Evolutionary conservation across 805 yeast genomes (phyloP).

Genomic region (Peterozyma xylosa): DNA sequence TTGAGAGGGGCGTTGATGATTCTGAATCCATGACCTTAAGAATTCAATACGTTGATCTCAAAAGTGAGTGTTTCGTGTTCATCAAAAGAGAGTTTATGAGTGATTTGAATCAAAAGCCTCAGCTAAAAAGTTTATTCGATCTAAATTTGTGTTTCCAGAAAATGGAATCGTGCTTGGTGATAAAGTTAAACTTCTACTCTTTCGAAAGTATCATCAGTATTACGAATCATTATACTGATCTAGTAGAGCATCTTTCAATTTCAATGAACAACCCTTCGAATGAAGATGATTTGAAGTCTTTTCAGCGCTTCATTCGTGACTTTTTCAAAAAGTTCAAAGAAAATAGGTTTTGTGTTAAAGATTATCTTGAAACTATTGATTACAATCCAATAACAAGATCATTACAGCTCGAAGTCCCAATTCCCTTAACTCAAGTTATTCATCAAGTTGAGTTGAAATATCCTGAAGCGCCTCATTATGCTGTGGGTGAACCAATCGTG

Average conservation of each 20-base stretch:
- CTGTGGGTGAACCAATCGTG: conserved; percentile 59
- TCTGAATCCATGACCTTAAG: conserved; percentile 32
- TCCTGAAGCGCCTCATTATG: conserved; percentile 32
- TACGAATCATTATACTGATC: not conserved
- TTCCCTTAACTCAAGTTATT: conserved; percentile 53
- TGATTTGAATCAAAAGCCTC: conserved; percentile 1
- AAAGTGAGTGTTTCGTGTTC: conserved; percentile 31
- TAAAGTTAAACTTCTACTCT: conserved; percentile 21
- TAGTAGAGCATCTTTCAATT: too few species aligned
- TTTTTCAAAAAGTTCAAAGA: not conserved
- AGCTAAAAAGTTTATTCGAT: too few species aligned
- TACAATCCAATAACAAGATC: not conserved
- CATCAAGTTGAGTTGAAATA: conserved; percentile 47
- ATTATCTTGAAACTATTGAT: not conserved
- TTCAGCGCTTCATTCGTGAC: not conserved
- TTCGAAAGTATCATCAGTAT: conserved; percentile 14
- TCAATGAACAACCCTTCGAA: too few species aligned
- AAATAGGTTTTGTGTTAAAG: too few species aligned
- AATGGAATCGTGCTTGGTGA: conserved; percentile 11
- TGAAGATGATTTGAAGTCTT: not conserved
- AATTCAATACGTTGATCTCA: conserved; percentile 38
- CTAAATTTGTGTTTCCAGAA: not conserved
- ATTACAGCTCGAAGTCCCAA: conserved; percentile 43
- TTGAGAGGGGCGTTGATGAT: conserved; percentile 8
- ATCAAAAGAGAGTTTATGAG: conserved; percentile 16